These are phyloP conservation scores for Penstemon davidsonii DNA, from an alignment of 257 asterid species.

Conservation along the genomic window DNA sequence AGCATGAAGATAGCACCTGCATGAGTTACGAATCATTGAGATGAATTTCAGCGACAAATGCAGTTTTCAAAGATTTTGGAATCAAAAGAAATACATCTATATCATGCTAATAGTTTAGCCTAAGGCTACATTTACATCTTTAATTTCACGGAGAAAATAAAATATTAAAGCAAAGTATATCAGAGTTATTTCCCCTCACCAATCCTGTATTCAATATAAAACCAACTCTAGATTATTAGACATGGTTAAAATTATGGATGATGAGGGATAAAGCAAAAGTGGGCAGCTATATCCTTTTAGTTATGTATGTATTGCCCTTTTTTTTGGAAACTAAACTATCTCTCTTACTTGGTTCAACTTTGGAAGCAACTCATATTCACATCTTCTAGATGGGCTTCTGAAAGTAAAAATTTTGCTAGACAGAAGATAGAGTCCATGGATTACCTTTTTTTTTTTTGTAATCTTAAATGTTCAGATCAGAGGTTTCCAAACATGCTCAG, in stretches of 20 bases:
- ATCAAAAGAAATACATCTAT: slow-evolving; percentile 9
- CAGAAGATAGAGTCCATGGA: too few species aligned
- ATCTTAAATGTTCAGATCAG: too few species aligned
- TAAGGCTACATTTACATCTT: slow-evolving; percentile 16
- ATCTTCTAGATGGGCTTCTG: not conserved
- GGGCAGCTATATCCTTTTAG: not conserved
- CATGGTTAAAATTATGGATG: slow-evolving; percentile 1
- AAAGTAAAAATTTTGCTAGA: not conserved
- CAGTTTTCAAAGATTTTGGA: not conserved
- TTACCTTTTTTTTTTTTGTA: too few species aligned
- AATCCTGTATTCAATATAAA: slow-evolving; percentile 1
- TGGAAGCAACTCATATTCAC: not conserved
- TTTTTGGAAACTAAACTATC: not conserved
- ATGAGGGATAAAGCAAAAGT: not conserved
- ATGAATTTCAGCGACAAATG: slow-evolving; percentile 15
- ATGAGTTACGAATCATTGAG: slow-evolving; percentile 17
- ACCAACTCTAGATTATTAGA: not conserved
- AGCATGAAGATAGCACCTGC: slow-evolving; percentile 79
- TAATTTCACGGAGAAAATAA: slow-evolving; percentile 9
- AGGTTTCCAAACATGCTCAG: slow-evolving; percentile 12
- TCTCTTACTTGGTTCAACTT: not conserved
- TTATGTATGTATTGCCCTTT: not conserved
- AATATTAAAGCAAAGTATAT: not conserved
- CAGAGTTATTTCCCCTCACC: not conserved
- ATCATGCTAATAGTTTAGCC: not conserved